Evolutionary conservation across 106 monocot species (phyloP), one percentile per base, ranked within the genome.

Genomic region (Dioscorea alata): DNA sequence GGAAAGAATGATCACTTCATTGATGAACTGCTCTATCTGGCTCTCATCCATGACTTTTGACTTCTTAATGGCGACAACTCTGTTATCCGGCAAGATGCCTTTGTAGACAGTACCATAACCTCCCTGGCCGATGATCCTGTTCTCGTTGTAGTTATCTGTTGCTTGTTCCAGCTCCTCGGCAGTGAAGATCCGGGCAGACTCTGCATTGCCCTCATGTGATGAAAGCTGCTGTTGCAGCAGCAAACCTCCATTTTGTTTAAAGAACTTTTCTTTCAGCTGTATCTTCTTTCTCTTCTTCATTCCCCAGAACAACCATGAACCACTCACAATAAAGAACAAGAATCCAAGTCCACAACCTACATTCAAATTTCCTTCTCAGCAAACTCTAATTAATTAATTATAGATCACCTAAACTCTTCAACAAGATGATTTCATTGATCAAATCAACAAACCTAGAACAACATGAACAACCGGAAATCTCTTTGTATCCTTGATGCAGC

Each of bases 401-500:
- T 1, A 28, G 28, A 28, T 28, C 28, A 28, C 3, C 28, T 28
- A 28, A 28, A 28, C 28, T 28, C 28, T 28, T 1, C 28, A 28
- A 28, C 3, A 28, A 28, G 28, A 28, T 28, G 28, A 28, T 28
- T 28, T 28, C 28, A 28, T 28, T 3, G 28, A 28, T 28, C 28
- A 28, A 28, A 28, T 28, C 3, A 28, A 54, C 28, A n/a, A 22
- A 81, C 81, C 81, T n/a, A 89, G 56, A 53, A 80, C 57, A 4
- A 80, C 69, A 75, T 80, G 71, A 2, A 79, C 20, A 13, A 78
- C 25, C 2, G 67, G 82, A 64, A 76, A 76, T 21, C 8, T 69
- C 54, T 64, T 74, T 51, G 61, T 34, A 7, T 64, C 8, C 50
- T 66, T 32, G 59, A 66, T 78, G 78, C 88, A 88, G 12, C 88